Evolutionary conservation across 1,284 basidiomycete genomes (phyloP).

Genomic region (Papiliotrema flavescens): DNA sequence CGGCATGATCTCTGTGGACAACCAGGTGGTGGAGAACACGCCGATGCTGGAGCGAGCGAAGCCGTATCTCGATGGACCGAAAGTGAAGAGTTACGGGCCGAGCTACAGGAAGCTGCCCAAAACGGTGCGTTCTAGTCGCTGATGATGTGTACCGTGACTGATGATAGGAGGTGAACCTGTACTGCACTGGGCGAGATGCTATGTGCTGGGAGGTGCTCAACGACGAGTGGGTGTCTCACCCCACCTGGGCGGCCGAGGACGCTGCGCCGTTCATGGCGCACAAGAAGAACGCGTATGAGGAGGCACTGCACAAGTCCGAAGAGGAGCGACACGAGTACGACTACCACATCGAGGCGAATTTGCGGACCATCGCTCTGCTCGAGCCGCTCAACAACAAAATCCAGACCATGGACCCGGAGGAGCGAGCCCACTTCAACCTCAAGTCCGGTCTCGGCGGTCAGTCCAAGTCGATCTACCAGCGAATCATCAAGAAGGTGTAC

Average conservation of each 20-base stretch:
- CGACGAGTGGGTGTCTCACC: slow-evolving; percentile 94
- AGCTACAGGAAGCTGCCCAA: slow-evolving; percentile 89
- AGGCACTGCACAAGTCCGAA: slow-evolving; percentile 92
- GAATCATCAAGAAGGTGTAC: slow-evolving; percentile 93
- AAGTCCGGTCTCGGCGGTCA: slow-evolving; percentile 85
- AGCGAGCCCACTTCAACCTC: slow-evolving; percentile 77
- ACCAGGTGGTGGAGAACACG: slow-evolving; percentile 52
- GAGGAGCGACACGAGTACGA: slow-evolving; percentile 99
- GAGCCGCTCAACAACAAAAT: slow-evolving; percentile 86
- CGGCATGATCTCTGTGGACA: slow-evolving; percentile 51
- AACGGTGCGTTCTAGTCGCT: slow-evolving; percentile 58
- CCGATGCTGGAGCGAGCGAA: slow-evolving; percentile 64
- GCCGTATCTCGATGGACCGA: slow-evolving; percentile 47
- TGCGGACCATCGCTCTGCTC: slow-evolving; percentile 85
- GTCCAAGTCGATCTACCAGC: slow-evolving; percentile 84
- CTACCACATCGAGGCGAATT: slow-evolving; percentile 89
- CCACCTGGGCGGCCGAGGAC: slow-evolving; percentile 94
- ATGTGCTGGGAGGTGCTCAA: slow-evolving; percentile 96
- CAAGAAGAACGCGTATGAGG: slow-evolving; percentile 96
- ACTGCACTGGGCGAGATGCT: slow-evolving; percentile 91
- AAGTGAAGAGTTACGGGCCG: slow-evolving; percentile 62
- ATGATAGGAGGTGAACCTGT: slow-evolving; percentile 74
- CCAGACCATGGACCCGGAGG: slow-evolving; percentile 84
- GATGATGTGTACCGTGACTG: neutral
- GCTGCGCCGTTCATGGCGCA: slow-evolving; percentile 90